Evolutionary conservation across 306 rosid genomes (phyloP).

Genomic region (Castanospermum australe): DNA sequence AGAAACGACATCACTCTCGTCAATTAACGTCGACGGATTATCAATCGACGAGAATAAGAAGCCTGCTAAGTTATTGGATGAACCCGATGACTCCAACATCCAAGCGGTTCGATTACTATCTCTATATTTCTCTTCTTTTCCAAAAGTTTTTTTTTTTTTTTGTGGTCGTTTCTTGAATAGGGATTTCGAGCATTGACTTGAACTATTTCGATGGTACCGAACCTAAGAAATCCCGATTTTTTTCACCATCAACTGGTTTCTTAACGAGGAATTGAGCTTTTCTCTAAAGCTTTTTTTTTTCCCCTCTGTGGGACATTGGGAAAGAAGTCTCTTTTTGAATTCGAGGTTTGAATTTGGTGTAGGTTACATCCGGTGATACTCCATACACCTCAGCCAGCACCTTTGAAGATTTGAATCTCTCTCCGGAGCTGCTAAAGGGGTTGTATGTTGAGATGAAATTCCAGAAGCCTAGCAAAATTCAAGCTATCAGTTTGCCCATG

Average conservation of each 20-base stretch:
- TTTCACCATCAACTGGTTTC: no score
- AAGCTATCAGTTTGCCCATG: constrained; percentile 88
- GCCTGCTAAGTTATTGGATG: constrained; percentile 52
- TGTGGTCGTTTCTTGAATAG: no score
- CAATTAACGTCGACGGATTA: constrained; percentile 44
- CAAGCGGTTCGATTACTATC: constrained; percentile 46
- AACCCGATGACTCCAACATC: constrained; percentile 75
- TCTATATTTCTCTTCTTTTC: not conserved
- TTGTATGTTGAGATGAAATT: constrained; percentile 85
- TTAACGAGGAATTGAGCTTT: no score
- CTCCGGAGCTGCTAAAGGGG: constrained; percentile 76
- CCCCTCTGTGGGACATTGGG: no score
- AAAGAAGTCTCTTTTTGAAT: no score
- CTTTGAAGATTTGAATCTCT: constrained; percentile 67
- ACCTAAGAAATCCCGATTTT: no score
- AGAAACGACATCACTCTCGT: constrained; percentile 24
- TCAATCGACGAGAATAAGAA: constrained; percentile 46
- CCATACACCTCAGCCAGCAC: constrained; percentile 80
- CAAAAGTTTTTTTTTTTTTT: not conserved
- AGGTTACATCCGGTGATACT: constrained; percentile 72
- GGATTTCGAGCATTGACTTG: no score
- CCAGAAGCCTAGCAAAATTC: constrained; percentile 86
- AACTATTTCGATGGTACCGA: no score
- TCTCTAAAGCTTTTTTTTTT: not conserved
- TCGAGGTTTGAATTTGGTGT: constrained; percentile 15